Evolutionary conservation across 495 filamentous ascomycete species (phyloP), one percentile per base, ranked within the genome.

Genomic region (Aspergillus baeticus): DNA sequence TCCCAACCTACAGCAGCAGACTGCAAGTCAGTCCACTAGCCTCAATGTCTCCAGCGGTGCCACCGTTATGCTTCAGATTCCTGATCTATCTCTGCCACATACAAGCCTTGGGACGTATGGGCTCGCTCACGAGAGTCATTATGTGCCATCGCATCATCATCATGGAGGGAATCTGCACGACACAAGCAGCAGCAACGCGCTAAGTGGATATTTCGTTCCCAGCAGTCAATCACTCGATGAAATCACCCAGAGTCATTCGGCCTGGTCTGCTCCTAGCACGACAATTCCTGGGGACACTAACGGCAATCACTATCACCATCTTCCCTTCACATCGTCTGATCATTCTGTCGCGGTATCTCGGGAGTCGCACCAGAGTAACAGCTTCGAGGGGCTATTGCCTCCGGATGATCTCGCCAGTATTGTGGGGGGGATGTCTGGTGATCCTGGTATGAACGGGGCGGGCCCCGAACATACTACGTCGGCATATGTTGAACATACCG

Each of bases 391-490:
- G 3, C 53, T 75, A 8, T 44, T 74, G 55, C 63, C 70, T n/a
- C 58, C 68, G 1, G 74, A 76, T 15, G 72, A 76, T 51, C 62
- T 77, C 47, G 70, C 75, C 59, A 69, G 72, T 41, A 77, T 76
- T 18, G 72, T 76, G 33, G 68, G 73, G 22, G 69, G 67, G 15
- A 69, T 76, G 48, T 63, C 72, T 39, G 69, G 65, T 33, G 71
- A 66, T 42, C 57, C 67, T 21, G 59, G 59, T 52, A 74, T 77
- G 64, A 70, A 75, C 57, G 71, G 72, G 66, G 69, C 66, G 31
- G 71, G 70, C 51, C 70, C 66, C 42, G 71, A 73, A 44, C 70
- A 73, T 67, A 58, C 62, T 3, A 65, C 54, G 39, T 37, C 58
- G 10, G 52, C 61, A 33, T 76, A 74, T 59, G 56, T 59, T 6